Evolutionary conservation across 805 yeast genomes (phyloP), one percentile per base, ranked within the genome.

Genomic region (Yamadazyma phyllophila): DNA sequence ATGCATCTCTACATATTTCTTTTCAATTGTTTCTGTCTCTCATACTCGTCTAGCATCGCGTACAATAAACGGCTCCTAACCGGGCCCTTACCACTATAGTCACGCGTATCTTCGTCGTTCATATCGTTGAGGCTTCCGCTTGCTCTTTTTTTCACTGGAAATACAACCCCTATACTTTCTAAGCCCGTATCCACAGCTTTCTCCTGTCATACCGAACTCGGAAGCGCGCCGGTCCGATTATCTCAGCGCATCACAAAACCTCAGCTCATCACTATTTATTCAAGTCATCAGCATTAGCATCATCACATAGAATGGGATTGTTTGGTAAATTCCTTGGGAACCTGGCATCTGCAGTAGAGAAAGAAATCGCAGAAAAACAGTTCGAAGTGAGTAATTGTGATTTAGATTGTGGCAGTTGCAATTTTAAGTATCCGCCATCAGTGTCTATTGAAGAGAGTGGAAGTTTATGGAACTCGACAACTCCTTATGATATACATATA

Each of bases 401-500:
- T 0, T 67, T 72, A 11, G 80, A 76, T 33, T 85, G 92, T 61
- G 66, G 61, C 14, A 58, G 66, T 17, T 86, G 94, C 59, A 58
- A 73, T 7, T 52, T 73, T n/a, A 68, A 65, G 38, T 83, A 66
- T 56, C 88, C 89, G 1, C 51, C 64, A 10, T 69, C 79, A 2
- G 58, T 81, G 43, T 74, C 73, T 39, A 57, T 83, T 15, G 62
- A 61, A 10, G 66, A 60, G 24, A 69, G 59, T 15, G 45, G 71
- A 56, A 16, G 58, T 52, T 58, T 90, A 26, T 89, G 86, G 80
- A 83, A 85, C 47, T 74, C 91, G 5, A 82, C 96, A 0, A 77
- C 76, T 50, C 82, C 86, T 1, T 81, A 81, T 36, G 83, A 82
- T 2, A 59, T 85, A 17, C 97, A 91, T 54, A 68, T 89, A 16